These are phyloP conservation scores for Debaryomyces tyrocola DNA, from an alignment of 805 yeast genomes.

Conservation along the genomic window DNA sequence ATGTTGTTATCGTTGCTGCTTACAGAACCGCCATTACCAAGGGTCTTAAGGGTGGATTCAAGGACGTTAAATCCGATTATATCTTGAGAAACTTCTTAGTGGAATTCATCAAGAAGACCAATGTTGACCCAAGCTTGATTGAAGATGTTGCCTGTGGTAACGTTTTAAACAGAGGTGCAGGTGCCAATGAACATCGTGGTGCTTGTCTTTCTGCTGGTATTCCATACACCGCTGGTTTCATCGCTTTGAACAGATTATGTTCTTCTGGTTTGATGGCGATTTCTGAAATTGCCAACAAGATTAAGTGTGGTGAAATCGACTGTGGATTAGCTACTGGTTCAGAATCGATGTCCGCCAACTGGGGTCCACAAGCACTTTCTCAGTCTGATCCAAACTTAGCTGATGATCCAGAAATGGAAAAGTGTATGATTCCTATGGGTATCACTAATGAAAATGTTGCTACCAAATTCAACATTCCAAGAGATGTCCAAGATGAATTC, in stretches of 20 bases:
- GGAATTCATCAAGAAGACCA: slow-evolving; percentile 56
- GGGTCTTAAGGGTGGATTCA: slow-evolving; percentile 85
- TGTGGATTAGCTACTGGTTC: slow-evolving; percentile 92
- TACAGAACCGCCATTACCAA: slow-evolving; percentile 87
- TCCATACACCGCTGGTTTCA: slow-evolving; percentile 75
- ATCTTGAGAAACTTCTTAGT: slow-evolving; percentile 63
- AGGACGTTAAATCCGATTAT: slow-evolving; percentile 80
- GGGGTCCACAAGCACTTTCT: slow-evolving; percentile 77
- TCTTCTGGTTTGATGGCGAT: slow-evolving; percentile 92
- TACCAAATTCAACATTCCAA: slow-evolving; percentile 56
- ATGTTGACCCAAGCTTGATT: slow-evolving; percentile 51
- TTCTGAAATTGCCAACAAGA: slow-evolving; percentile 86
- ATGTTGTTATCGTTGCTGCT: slow-evolving; percentile 88
- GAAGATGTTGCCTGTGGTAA: slow-evolving; percentile 91
- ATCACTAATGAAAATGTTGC: slow-evolving; percentile 93
- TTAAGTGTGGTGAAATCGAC: slow-evolving; percentile 82
- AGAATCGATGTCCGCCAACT: slow-evolving; percentile 89
- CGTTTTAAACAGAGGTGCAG: slow-evolving; percentile 89
- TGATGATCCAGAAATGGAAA: slow-evolving; percentile 41
- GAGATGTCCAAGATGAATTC: slow-evolving; percentile 80
- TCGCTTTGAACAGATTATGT: slow-evolving; percentile 90
- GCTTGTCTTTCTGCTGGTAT: slow-evolving; percentile 90
- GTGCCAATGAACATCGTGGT: slow-evolving; percentile 92
- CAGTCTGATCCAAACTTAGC: slow-evolving; percentile 28
- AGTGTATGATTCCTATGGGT: slow-evolving; percentile 95